Evolutionary conservation across 805 yeast species (phyloP).

Genomic region (Schwanniomyces sp.): DNA sequence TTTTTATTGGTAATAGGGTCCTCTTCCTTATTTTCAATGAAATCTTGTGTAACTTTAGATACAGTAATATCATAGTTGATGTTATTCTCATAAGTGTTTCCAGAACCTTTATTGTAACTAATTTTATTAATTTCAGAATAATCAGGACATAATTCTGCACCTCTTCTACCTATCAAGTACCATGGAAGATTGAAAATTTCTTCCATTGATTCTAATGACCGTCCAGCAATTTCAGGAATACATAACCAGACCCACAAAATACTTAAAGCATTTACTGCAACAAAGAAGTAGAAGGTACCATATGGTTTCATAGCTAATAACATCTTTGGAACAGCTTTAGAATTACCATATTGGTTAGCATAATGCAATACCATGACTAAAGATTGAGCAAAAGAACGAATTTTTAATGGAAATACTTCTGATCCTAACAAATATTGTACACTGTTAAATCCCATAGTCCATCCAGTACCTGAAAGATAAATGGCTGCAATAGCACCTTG

Average conservation of each 20-base stretch:
- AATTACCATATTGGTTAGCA: conserved; percentile 56
- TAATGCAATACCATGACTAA: conserved; percentile 56
- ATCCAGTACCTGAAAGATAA: conserved; percentile 52
- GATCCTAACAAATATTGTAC: conserved; percentile 55
- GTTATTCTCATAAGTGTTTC: conserved; percentile 8
- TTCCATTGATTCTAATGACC: conserved; percentile 53
- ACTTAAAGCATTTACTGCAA: conserved; percentile 41
- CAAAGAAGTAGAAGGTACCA: conserved; percentile 55
- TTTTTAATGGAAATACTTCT: conserved; percentile 53
- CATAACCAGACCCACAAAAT: conserved; percentile 50
- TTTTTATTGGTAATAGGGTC: not conserved
- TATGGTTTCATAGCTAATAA: conserved; percentile 42
- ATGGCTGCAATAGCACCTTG: conserved; percentile 52
- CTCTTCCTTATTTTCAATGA: conserved; percentile 8
- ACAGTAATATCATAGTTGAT: conserved; percentile 9
- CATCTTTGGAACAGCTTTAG: conserved; percentile 56
- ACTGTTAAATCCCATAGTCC: conserved; percentile 61
- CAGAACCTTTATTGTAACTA: conserved; percentile 16
- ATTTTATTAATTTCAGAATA: conserved; percentile 40
- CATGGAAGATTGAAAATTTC: conserved; percentile 54
- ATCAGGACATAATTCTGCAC: conserved; percentile 53
- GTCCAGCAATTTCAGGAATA: conserved; percentile 51
- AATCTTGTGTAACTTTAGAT: conserved; percentile 9
- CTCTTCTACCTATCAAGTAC: conserved; percentile 57
- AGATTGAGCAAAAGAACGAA: conserved; percentile 50